Conservation (phyloP, 768 basidiomycete species). For the Chalciporus sphaerocephalus region DNA sequence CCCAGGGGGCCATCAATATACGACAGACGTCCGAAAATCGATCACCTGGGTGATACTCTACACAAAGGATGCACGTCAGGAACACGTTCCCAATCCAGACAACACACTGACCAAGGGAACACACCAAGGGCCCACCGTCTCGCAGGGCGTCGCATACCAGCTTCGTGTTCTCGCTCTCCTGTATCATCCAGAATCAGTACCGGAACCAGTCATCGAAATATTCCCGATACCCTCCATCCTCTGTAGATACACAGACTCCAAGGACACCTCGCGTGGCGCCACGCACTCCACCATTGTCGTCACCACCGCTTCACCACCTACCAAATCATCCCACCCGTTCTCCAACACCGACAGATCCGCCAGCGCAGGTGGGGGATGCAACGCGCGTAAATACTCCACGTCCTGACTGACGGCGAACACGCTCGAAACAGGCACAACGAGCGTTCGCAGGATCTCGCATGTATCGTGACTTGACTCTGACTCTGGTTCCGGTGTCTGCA, state of each 20-base stretch:
- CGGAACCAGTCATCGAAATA: background rate
- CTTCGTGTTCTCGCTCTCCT: constrained; percentile 45
- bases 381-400: constrained; percentile 49
- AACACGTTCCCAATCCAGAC: constrained; percentile 43
- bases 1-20: constrained; percentile 43
- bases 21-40: constrained; percentile 55
- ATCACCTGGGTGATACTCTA: constrained; percentile 66
- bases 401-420: constrained; percentile 55
- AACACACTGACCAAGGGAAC: background rate
- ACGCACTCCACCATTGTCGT: constrained; percentile 46
- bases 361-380: constrained; percentile 40
- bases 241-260: constrained; percentile 47
- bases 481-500: background rate
- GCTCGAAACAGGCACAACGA: constrained; percentile 61
- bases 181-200: background rate
- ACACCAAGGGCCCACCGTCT: background rate
- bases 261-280: constrained; percentile 53
- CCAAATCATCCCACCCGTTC: constrained; percentile 45
- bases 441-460: constrained; percentile 58
- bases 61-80: constrained; percentile 13
- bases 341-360: constrained; percentile 55
- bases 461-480: constrained; percentile 23
- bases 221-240: constrained; percentile 39
- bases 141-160: constrained; percentile 26
- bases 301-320: constrained; percentile 56